A percentile compares a stretch with the other conserved stretches of the same genome.
phyloP scores from a whole-genome alignment of 257 asterid genomes.

The Oldenlandia corymbosa region DNA sequence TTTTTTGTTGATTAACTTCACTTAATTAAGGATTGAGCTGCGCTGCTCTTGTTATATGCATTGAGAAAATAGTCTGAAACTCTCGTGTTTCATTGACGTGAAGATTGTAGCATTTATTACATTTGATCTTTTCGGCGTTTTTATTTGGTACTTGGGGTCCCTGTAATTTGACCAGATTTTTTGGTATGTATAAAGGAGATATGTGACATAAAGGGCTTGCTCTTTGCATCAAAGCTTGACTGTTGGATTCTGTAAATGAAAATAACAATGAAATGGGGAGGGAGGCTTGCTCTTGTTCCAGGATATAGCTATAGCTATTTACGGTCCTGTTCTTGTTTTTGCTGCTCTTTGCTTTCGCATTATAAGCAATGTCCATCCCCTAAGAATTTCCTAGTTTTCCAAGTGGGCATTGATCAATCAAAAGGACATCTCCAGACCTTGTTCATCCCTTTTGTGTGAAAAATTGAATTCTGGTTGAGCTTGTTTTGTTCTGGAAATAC shows the following conservation, averaged over 20 bases:
- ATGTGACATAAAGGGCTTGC: too few relatives aligned
- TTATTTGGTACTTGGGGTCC: not conserved
- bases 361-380: not conserved
- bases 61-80: too few relatives aligned
- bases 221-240: too few relatives aligned
- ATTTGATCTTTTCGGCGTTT: not conserved
- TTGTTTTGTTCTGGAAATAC: not conserved
- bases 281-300: not conserved
- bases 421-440: too few relatives aligned
- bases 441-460: not conserved
- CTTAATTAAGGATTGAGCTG: not conserved
- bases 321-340: not conserved
- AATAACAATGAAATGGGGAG: too few relatives aligned
- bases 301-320: not conserved
- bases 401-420: not conserved
- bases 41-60: not conserved
- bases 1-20: not conserved
- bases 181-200: too few relatives aligned
- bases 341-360: not conserved
- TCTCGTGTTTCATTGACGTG: not conserved
- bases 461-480: not conserved
- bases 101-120: too few relatives aligned
- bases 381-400: not conserved
- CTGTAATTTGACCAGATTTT: too few relatives aligned
- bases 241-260: too few relatives aligned